phyloP scores from a whole-genome alignment of 441 rosid species.

The Gossypium davidsonii region DNA sequence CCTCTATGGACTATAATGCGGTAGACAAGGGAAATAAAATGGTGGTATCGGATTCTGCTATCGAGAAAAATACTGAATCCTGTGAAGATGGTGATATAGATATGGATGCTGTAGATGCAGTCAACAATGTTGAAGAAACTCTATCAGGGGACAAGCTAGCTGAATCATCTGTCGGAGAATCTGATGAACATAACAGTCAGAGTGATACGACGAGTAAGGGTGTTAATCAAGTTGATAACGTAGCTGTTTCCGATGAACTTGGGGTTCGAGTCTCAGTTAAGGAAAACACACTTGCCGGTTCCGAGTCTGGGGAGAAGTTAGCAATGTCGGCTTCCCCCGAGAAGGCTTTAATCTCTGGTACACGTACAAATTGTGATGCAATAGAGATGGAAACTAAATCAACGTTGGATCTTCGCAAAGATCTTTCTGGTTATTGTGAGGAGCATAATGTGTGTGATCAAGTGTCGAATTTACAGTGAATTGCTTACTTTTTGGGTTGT shows the following conservation, averaged over 20 bases:
- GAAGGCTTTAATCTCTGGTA: slow-evolving; percentile 21
- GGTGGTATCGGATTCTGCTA: slow-evolving; percentile 16
- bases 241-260: slow-evolving; percentile 21
- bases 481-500: not conserved
- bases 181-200: slow-evolving; percentile 17
- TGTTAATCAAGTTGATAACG: slow-evolving; percentile 2
- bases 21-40: slow-evolving; percentile 19
- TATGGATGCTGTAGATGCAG: slow-evolving; percentile 12
- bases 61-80: slow-evolving; percentile 8
- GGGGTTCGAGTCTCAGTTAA: slow-evolving; percentile 18
- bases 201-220: slow-evolving; percentile 7
- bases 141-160: slow-evolving; percentile 17
- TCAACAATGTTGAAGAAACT: not conserved
- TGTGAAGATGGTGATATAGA: slow-evolving; percentile 17
- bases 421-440: slow-evolving; percentile 14
- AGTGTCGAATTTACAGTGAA: not conserved
- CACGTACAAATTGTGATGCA: not conserved
- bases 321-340: slow-evolving; percentile 9
- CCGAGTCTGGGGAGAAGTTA: slow-evolving; percentile 13
- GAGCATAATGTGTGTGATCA: slow-evolving; percentile 6
- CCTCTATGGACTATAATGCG: slow-evolving; percentile 6
- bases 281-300: slow-evolving; percentile 12
- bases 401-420: not conserved
- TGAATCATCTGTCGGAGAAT: slow-evolving; percentile 12
- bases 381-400: slow-evolving; percentile 8